Conservation (phyloP, 78 protist species). For the Isochrysis galbana region DNA sequence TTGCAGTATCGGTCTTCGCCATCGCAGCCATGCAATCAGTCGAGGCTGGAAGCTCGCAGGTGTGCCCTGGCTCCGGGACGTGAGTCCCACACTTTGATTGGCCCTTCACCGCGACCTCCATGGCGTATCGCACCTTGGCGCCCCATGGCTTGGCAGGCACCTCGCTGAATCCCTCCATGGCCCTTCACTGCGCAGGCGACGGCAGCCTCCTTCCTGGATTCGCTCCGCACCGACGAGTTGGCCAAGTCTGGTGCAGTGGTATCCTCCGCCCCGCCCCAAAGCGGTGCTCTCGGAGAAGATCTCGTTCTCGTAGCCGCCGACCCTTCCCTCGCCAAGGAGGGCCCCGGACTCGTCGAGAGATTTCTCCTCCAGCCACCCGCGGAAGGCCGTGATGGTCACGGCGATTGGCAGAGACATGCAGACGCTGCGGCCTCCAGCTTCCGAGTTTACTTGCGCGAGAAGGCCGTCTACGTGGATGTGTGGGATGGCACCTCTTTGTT, state of each 20-base stretch:
- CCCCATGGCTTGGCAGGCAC: too few relatives aligned
- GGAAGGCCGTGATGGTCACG: not conserved
- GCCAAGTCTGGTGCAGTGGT: not conserved
- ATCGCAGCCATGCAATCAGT: too few relatives aligned
- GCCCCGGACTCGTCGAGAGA: not conserved
- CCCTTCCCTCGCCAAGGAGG: not conserved
- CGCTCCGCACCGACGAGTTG: not conserved
- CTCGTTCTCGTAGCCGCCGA: not conserved
- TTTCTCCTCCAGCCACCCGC: not conserved
- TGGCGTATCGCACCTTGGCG: too few relatives aligned
- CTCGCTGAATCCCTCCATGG: not conserved
- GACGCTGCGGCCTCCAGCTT: not conserved
- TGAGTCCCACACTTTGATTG: too few relatives aligned
- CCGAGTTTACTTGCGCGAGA: not conserved
- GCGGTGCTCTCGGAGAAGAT: not conserved
- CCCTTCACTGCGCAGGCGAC: not conserved
- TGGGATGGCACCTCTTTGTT: constrained; percentile 4
- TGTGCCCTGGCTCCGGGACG: too few relatives aligned
- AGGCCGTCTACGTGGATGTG: not conserved
- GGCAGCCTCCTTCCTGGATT: not conserved
- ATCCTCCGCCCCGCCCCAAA: not conserved
- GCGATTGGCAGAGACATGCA: not conserved
- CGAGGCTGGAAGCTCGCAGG: too few relatives aligned
- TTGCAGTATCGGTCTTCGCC: too few relatives aligned
- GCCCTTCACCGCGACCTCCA: too few relatives aligned